Percentiles rank a stretch among this genome's conserved stretches.
Evolutionary conservation across 73 alveolate species (phyloP).

Genomic region (Paramecium sonneborni): DNA sequence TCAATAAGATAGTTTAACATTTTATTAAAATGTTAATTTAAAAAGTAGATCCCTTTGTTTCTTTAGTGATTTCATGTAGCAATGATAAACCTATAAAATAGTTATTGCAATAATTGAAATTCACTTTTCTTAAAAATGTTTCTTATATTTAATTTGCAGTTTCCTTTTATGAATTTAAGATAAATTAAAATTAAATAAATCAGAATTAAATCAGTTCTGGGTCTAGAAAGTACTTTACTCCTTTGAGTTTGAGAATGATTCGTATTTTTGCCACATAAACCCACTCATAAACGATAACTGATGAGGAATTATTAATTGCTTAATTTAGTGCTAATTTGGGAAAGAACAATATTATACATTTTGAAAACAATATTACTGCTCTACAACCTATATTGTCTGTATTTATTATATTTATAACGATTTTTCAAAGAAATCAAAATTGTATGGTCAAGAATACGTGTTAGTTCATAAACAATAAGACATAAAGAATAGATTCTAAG

Average conservation of each 20-base stretch:
- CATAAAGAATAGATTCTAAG: neutral
- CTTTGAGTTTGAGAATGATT: neutral
- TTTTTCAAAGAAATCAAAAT: neutral
- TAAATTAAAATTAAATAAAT: neutral
- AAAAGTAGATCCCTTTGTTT: neutral
- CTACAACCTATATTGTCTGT: neutral
- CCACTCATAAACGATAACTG: neutral
- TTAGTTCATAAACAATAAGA: neutral
- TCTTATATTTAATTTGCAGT: neutral
- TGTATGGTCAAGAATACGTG: slow-evolving; percentile 12
- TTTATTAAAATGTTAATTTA: neutral
- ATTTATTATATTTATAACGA: neutral
- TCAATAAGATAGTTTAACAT: neutral
- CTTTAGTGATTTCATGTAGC: neutral
- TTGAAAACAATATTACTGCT: slow-evolving; percentile 30
- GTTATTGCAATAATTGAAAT: neutral
- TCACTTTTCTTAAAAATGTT: neutral
- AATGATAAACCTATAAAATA: neutral
- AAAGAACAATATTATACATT: neutral
- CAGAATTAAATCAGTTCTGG: neutral
- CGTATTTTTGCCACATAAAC: neutral
- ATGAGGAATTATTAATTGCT: neutral
- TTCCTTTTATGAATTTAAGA: neutral
- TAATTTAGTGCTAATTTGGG: neutral
- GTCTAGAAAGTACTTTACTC: neutral